phyloP scores from a whole-genome alignment of 1,284 basidiomycete genomes.

The Blastosporella zonata region DNA sequence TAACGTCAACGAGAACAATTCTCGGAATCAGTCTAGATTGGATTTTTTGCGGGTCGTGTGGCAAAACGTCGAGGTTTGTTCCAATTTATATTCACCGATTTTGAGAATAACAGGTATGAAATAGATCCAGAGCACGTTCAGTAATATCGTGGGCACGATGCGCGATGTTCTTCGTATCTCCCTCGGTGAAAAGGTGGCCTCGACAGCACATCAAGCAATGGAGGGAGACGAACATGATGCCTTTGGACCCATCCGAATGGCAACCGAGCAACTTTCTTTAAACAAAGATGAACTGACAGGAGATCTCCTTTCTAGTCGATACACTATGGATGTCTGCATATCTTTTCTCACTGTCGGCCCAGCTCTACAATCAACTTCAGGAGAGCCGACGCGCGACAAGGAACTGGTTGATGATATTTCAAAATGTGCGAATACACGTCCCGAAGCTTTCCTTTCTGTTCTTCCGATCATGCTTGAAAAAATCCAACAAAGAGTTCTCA shows the following conservation, averaged over 20 bases:
- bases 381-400: constrained; percentile 60
- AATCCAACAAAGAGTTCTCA: constrained; percentile 52
- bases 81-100: neutral
- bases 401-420: constrained; percentile 61
- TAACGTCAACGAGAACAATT: constrained; percentile 9
- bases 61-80: constrained; percentile 59
- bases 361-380: constrained; percentile 55
- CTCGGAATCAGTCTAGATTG: constrained; percentile 23
- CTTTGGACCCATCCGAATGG: constrained; percentile 58
- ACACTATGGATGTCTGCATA: constrained; percentile 47
- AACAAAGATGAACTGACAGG: constrained; percentile 29
- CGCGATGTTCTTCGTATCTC: constrained; percentile 30
- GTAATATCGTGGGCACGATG: constrained; percentile 34
- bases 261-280: constrained; percentile 29
- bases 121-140: constrained; percentile 58
- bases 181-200: constrained; percentile 20
- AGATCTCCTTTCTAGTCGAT: constrained; percentile 26
- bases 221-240: constrained; percentile 58
- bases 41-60: constrained; percentile 55
- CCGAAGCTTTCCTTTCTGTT: constrained; percentile 54
- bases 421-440: constrained; percentile 39
- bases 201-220: constrained; percentile 20
- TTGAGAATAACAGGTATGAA: neutral
- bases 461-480: constrained; percentile 57
- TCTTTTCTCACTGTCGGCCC: constrained; percentile 55